Evolutionary conservation across 257 asterid genomes (phyloP), one percentile per base, ranked within the genome.

Genomic region (Agastache rugosa): DNA sequence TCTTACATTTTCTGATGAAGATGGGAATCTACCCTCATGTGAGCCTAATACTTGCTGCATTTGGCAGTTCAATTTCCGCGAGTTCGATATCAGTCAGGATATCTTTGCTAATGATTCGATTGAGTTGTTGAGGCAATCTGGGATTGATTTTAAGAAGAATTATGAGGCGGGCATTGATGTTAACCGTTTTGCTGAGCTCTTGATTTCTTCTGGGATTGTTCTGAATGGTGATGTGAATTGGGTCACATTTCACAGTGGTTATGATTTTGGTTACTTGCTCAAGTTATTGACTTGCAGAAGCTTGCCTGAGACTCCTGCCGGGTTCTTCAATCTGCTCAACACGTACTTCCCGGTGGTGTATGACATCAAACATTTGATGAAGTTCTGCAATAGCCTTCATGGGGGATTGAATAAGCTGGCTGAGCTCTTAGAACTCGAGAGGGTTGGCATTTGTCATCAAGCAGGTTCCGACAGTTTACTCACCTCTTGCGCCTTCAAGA

Each of bases 21-120:
- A 82, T 25, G 85, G 85, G 71, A 78, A 78, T 67, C 74, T 82
- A 16, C 85, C 85, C 15, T 58, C 76, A 0, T 78, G 79, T 75
- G 85, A 80, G 62, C 53, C 82, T 10, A 73, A 51, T 37, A 37
- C 76, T 17, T 48, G 72, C 80, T 82, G 75, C 85, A 78, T 82
- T 75, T 82, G 85, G 85, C 85, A 82, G 59, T 82, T 82, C 47
- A 82, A 82, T 75, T 82, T 82, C 67, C 79, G 85, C 2, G 85
- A 82, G 64, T 82, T 82, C 67, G 75, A 82, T 19, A 66, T 71
- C 41, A 67, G 64, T 41, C 64, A 82, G 63, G 85, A 82, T 63
- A 78, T 82, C 16, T 82, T 82, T 35, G 83, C 83, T 1, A 75
- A 75, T 53, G 85, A 82, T 71, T 82, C 83, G 20, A 82, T 82